Conservation (phyloP, 1,284 basidiomycete species). For the Inonotus obliquus region DNA sequence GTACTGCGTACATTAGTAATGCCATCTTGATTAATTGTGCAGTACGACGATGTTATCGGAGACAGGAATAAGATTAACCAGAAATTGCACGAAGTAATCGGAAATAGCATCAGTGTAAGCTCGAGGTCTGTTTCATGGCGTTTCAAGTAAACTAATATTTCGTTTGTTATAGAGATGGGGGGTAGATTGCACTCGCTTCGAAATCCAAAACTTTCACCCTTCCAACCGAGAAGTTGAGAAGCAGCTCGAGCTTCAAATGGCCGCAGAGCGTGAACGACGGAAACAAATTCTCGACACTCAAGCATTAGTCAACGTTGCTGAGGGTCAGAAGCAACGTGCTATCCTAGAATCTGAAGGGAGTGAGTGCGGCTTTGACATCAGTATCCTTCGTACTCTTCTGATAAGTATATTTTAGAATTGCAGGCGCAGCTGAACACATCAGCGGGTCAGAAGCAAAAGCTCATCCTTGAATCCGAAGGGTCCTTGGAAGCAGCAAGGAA, state of each 20-base stretch:
- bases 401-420: conserved; percentile 36
- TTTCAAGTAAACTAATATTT: neutral
- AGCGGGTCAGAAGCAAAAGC: conserved; percentile 37
- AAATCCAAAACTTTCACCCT: conserved; percentile 49
- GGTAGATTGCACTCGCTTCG: conserved; percentile 49
- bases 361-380: conserved; percentile 23
- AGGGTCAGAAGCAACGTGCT: conserved; percentile 48
- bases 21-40: neutral
- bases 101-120: conserved; percentile 39
- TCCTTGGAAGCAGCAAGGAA: conserved; percentile 41
- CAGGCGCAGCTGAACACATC: conserved; percentile 26
- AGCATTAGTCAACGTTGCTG: conserved; percentile 50
- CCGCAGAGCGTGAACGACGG: conserved; percentile 47
- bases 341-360: conserved; percentile 46
- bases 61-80: conserved; percentile 48
- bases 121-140: neutral
- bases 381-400: conserved; percentile 30
- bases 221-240: conserved; percentile 47
- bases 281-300: conserved; percentile 54
- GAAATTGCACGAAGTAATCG: conserved; percentile 42
- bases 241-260: conserved; percentile 54
- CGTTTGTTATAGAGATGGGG: conserved; percentile 40
- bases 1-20: neutral
- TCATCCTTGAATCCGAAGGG: conserved; percentile 23
- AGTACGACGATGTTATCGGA: conserved; percentile 38